These are phyloP conservation scores for Ogataea chonburiensis DNA, from an alignment of 805 yeast genomes.

Conservation along the genomic window DNA sequence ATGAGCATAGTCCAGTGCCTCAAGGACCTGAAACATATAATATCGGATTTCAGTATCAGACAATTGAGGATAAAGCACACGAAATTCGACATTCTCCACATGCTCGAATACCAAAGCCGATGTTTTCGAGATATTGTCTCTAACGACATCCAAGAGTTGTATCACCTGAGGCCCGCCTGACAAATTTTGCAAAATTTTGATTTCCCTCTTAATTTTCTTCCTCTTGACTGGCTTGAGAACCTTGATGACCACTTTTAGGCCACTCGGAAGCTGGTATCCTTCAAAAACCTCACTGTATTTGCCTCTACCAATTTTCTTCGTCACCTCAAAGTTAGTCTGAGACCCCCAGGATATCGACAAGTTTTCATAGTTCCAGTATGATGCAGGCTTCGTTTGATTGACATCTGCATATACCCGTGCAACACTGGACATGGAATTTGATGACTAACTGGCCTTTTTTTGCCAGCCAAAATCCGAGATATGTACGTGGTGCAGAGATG, in stretches of 20 bases:
- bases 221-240: constrained; percentile 90
- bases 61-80: constrained; percentile 77
- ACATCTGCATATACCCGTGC: constrained; percentile 72
- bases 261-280: constrained; percentile 68
- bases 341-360: constrained; percentile 60
- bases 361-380: constrained; percentile 87
- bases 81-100: constrained; percentile 78
- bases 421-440: constrained; percentile 18
- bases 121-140: constrained; percentile 75
- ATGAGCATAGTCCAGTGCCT: constrained; percentile 86
- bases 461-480: constrained; percentile 3
- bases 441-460: constrained; percentile 2
- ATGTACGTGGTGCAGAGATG: constrained; percentile 2
- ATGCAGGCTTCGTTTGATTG: constrained; percentile 61
- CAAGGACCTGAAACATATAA: constrained; percentile 77
- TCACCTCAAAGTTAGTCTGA: constrained; percentile 58
- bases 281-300: constrained; percentile 94
- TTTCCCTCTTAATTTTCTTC: constrained; percentile 88
- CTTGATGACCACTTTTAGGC: constrained; percentile 73
- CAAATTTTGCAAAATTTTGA: constrained; percentile 80
- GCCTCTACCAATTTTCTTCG: constrained; percentile 85
- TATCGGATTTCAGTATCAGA: constrained; percentile 73
- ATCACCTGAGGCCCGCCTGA: constrained; percentile 83
- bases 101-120: constrained; percentile 88
- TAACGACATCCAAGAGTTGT: constrained; percentile 73